Evolutionary conservation across 805 yeast genomes (phyloP), one percentile per base, ranked within the genome.

Genomic region (Komagataella pastoris): DNA sequence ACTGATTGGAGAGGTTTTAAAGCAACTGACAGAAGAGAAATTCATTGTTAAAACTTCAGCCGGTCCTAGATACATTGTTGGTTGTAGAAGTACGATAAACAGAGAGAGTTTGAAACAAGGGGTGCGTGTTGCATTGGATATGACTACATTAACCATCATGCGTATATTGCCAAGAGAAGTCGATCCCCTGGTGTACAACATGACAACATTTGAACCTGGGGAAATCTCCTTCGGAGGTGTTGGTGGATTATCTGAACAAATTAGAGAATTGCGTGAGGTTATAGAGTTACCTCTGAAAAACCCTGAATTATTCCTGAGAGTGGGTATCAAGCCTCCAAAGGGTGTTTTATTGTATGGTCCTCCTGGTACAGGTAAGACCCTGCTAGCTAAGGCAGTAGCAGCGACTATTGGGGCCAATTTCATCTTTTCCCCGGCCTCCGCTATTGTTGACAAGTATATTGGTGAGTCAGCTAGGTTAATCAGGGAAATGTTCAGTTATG

Each of bases 121-220:
- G 50, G 90, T 90, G 19, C 80, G 99, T 65, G 99, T 93, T 48
- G 93, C 99, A 14, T 74, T 93, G 59, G 99, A 93, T 69, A 93
- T 93, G 85, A 93, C 99, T 23, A 93, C 99, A 0, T 75, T 93
- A 59, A 93, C 99, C 17, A 93, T 93, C 55, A 93, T 93, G 99
- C 81, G 99, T 62, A 84, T 93, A 47, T 75, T 93, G 60, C 99
- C 99, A 17, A 80, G 99, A 63, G 99, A 93, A 68, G 98, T 95
- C 49, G 99, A 93, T 69, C 99, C 99, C 10, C 75, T 90, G 62
- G 98, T 93, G 56, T 93, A 93, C 68, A 93, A 91, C 69, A 93
- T 93, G 99, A 90, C 99, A 4, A 84, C 95, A 2, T 88, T 93
- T 63, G 96, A 90, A 66, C 96, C 97, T n/a, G 98, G 97, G 55